Evolutionary conservation across 495 filamentous ascomycete genomes (phyloP).

Genomic region (Lophium mytilinum): DNA sequence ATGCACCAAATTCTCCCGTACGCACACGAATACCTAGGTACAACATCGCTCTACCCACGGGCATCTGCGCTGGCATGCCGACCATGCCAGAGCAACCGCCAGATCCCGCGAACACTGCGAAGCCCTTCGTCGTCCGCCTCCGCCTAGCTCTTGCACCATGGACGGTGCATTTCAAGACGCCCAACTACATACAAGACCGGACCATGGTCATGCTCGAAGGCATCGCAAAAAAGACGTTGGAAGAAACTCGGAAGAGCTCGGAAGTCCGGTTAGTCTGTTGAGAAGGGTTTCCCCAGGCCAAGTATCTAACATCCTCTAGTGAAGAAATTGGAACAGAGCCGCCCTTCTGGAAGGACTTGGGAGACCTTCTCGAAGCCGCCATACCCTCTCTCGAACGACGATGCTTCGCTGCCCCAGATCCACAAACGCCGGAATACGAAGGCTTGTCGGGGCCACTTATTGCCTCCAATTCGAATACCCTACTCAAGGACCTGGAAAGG

Average conservation of each 20-base stretch:
- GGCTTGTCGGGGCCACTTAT: conserved; percentile 47
- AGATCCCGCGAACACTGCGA: neutral
- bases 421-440: conserved; percentile 31
- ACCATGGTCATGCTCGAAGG: conserved; percentile 31
- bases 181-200: conserved; percentile 28
- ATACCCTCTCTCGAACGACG: conserved; percentile 32
- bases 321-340: conserved; percentile 25
- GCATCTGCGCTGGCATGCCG: neutral
- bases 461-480: conserved; percentile 60
- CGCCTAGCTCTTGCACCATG: conserved; percentile 29
- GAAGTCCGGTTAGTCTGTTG: conserved; percentile 14
- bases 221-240: conserved; percentile 28
- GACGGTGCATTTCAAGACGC: conserved; percentile 30
- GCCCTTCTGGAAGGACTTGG: conserved; percentile 31
- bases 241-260: conserved; percentile 18
- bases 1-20: no score
- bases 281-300: no score
- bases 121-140: conserved; percentile 22
- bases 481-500: conserved; percentile 75
- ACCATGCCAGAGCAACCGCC: conserved; percentile 1
- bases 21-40: no score
- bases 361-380: conserved; percentile 28
- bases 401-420: conserved; percentile 30
- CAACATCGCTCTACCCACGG: no score
- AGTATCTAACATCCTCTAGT: conserved; percentile 1